Evolutionary conservation across 2,329 filamentous ascomycete species (phyloP), one percentile per base, ranked within the genome.

Genomic region (Arthrocladium fulminans): DNA sequence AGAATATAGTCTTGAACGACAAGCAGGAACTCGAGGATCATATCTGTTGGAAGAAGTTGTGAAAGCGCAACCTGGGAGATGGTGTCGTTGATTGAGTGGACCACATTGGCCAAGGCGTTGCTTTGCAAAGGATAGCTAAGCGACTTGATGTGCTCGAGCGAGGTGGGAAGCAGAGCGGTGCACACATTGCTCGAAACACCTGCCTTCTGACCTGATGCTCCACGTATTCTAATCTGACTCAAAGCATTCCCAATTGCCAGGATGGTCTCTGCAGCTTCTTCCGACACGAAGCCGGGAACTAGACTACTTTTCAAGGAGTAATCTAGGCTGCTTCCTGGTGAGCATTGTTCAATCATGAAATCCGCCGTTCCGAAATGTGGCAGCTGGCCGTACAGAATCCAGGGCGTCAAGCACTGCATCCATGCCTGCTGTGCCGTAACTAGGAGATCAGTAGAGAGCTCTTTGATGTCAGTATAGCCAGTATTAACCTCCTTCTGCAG

Each of bases 241-340:
- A 97, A 71, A 0, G 88, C 94, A 55, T 85, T 86, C 9, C 92
- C 92, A 53, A 96, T 84, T 61, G 96, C 96, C 3, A 96, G 71
- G 63, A 97, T 87, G 0, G 89, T 95, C 2, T 79, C 75, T 6
- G 87, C 88, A 1, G 87, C 86, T 3, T 81, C 70, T 0, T 77
- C 65, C 0, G 81, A 82, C 5, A 96, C 86, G 61, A 95, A 94
- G 10, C 79, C 80, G 0, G 92, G 92, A 2, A 94, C 65, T 5
- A 94, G 67, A 15, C 72, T 70, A 6, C 72, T 64, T 25, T 80
- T 72, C 42, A 79, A 89, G 7, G 70, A 61, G 55, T 65, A 60
- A 47, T 62, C 54, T 20, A 57, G 27, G 51, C 70, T 61, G 37
- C 64, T 55, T 47, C 66, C 58, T 34, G 63, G 60, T 22, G 63